Evolutionary conservation across 225 moss, liverwort and hornwort genomes (phyloP).

Genomic region (Climacium dendroides): DNA sequence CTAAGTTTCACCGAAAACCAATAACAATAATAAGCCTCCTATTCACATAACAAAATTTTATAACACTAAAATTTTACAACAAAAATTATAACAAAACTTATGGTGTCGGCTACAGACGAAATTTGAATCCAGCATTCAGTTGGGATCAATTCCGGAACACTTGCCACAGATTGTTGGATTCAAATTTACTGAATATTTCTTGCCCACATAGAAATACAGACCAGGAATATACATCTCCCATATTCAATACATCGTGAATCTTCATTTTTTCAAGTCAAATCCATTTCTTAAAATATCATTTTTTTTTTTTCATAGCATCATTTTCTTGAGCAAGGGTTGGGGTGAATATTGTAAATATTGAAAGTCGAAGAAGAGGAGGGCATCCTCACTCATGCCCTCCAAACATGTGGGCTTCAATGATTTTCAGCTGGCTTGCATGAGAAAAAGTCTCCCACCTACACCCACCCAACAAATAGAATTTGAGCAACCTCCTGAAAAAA

Average conservation of each 20-base stretch:
- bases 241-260: neutral
- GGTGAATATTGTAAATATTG: neutral
- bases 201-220: too few species aligned
- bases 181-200: neutral
- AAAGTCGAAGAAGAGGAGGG: neutral
- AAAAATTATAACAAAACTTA: too few species aligned
- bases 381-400: neutral
- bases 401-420: rapidly evolving
- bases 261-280: neutral
- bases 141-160: neutral
- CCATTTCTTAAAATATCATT: too few species aligned
- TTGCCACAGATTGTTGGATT: too few species aligned
- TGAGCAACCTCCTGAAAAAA: neutral
- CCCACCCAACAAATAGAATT: neutral
- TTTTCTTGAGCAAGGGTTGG: neutral
- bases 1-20: neutral
- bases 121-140: neutral
- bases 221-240: neutral
- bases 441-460: rapidly evolving
- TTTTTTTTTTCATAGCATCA: neutral
- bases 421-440: rapidly evolving
- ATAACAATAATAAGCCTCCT: too few species aligned
- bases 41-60: neutral
- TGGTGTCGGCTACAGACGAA: neutral
- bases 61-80: too few species aligned